A percentile compares a stretch with the other conserved stretches of the same genome.
Evolutionary conservation across 805 yeast genomes (phyloP).

Genomic region (Candida glaebosa): DNA sequence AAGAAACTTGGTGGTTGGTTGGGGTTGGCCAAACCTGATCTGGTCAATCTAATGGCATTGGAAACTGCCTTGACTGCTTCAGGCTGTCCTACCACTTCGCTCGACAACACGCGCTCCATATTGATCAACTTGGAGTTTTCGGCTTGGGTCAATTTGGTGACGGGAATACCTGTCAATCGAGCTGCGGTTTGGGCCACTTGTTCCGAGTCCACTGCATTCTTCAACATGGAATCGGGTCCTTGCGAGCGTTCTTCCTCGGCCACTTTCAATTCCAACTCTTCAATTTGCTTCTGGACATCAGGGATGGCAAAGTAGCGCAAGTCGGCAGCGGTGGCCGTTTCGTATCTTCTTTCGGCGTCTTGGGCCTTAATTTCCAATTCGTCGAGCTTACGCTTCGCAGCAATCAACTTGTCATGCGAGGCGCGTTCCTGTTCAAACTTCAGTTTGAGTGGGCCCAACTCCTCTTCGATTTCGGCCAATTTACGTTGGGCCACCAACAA

Average conservation of each 20-base stretch:
- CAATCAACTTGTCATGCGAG: constrained; percentile 87
- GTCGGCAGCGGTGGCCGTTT: constrained; percentile 92
- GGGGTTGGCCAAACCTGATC: constrained; percentile 96
- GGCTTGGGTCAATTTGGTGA: constrained; percentile 88
- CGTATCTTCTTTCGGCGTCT: constrained; percentile 97
- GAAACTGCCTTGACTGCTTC: constrained; percentile 97
- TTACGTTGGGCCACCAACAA: constrained; percentile 72
- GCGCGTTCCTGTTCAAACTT: constrained; percentile 82
- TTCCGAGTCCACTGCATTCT: constrained; percentile 87
- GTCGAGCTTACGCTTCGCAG: constrained; percentile 85
- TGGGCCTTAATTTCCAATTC: constrained; percentile 89
- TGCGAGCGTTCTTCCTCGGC: constrained; percentile 70
- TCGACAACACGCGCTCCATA: constrained; percentile 84
- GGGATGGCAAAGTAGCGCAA: constrained; percentile 97
- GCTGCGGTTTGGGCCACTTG: constrained; percentile 97
- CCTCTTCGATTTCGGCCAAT: constrained; percentile 81
- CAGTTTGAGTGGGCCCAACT: constrained; percentile 78
- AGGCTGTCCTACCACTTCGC: constrained; percentile 89
- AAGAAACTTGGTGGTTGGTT: constrained; percentile 94
- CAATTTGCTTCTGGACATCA: constrained; percentile 75
- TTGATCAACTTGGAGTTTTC: constrained; percentile 90
- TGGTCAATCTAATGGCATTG: constrained; percentile 85
- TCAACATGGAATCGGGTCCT: constrained; percentile 63
- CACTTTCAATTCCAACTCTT: constrained; percentile 67
- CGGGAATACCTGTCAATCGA: constrained; percentile 95